Percentiles rank a stretch among this genome's conserved stretches.
phyloP scores from a whole-genome alignment of 805 yeast genomes.

The Candida chauliodis region DNA sequence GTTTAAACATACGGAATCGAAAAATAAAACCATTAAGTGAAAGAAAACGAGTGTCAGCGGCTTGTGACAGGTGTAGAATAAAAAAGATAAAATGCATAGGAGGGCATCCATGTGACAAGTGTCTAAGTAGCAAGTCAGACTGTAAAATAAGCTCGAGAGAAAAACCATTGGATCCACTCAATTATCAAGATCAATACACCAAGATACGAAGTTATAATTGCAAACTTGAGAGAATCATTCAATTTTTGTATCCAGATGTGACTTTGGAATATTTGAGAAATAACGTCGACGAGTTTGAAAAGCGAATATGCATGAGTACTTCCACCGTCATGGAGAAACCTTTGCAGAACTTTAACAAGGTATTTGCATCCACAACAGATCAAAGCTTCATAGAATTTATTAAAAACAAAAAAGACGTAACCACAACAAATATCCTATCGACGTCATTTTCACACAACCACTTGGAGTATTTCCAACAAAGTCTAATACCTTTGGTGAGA shows the following conservation, averaged over 20 bases:
- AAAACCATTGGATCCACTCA: constrained; percentile 8
- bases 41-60: constrained; percentile 6
- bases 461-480: constrained; percentile 5
- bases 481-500: constrained; percentile 8
- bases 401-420: constrained; percentile 6
- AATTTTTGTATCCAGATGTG: constrained; percentile 10
- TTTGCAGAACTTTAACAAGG: constrained; percentile 5
- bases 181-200: constrained; percentile 7
- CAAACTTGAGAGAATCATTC: constrained; percentile 15
- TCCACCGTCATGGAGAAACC: background rate
- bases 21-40: constrained; percentile 7
- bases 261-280: constrained; percentile 11
- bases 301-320: constrained; percentile 8
- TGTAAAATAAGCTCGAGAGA: constrained; percentile 12
- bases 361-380: constrained; percentile 14
- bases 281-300: constrained; percentile 13
- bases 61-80: constrained; percentile 12
- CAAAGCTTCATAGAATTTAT: constrained; percentile 16
- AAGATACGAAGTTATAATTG: constrained; percentile 10
- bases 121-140: constrained; percentile 2
- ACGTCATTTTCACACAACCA: constrained; percentile 9
- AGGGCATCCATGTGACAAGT: constrained; percentile 9
- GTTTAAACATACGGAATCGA: constrained; percentile 7
- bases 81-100: constrained; percentile 10
- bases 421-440: background rate